Base-by-base conservation (phyloP, 2,329 filamentous ascomycete genomes). In the Pseudomassariella vexata region DNA sequence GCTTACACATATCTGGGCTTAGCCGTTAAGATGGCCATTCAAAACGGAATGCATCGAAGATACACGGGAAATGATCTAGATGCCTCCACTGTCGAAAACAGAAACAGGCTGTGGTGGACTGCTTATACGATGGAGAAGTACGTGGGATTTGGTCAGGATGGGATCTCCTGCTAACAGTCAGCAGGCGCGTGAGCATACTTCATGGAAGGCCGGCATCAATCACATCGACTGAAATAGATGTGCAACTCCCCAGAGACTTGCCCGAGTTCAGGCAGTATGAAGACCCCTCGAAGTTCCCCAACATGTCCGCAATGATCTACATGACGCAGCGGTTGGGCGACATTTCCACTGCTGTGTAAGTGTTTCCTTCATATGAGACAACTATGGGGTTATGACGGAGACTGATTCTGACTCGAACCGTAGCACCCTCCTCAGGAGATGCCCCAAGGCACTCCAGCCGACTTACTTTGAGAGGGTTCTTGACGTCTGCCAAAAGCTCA, bases 1-100 rank as follows among this genome's bases (percentile, higher is more conserved):
- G 68, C 68, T 3, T 77, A 75, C 40, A 71, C 70, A 3, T 77
- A 77, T 40, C 59, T 75, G 28, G 70, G 70, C 6, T 48, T 77
- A 9, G 68, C 70, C 2, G 55, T 76, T 24, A 74, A 73, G 37
- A 55, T 77, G 36, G 73, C 71, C 2, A 73, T 76, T 10, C 71
- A 76, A 38, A 76, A 76, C 44, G 73, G 73, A 8, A 74, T 77
- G 71, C 73, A 77, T 41, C 59, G 73, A 29, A 66, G 59, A 33
- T 69, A 66, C 36, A 53, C 62, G 2, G 66, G 64, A 2, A 61
- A 65, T 30, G 64, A 59, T 1, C 55, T 73, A 9, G 65, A 68
- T 19, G 53, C 63, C 9, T 57, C 59, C 19, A 63, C 69, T 38
- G 57, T 68, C 10, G 70, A 76, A 54, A 66, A 63, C 3, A 59